phyloP scores from a whole-genome alignment of 306 rosid genomes.

The Castanea crenata region DNA sequence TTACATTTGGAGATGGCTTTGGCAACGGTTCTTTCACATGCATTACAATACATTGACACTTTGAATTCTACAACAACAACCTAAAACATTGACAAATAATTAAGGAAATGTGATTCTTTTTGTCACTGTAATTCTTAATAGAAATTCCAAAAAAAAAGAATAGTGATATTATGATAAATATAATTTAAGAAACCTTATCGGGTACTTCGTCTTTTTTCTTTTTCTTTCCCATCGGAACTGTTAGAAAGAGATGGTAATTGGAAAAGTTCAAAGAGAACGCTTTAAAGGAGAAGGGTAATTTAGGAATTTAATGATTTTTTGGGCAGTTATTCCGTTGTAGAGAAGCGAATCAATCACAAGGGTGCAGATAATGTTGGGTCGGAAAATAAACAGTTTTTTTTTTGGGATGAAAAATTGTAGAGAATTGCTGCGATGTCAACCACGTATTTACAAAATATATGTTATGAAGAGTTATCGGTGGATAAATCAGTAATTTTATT shows the following conservation, averaged over 20 bases:
- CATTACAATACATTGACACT: constrained; percentile 74
- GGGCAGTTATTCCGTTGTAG: neutral
- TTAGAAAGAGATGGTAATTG: neutral
- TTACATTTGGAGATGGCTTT: constrained; percentile 61
- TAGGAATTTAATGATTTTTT: neutral
- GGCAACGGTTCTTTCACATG: constrained; percentile 74
- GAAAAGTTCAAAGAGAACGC: neutral
- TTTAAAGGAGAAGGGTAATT: neutral
- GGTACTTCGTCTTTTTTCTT: constrained; percentile 27
- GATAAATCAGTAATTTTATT: too few species aligned
- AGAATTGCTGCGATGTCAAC: too few species aligned
- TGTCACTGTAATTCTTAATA: neutral
- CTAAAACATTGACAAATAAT: constrained; percentile 10
- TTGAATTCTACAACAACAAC: constrained; percentile 43
- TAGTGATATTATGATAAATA: neutral
- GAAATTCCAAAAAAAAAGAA: neutral
- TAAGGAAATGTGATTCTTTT: neutral
- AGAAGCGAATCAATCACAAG: neutral
- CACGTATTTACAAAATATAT: too few species aligned
- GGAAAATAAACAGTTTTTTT: neutral
- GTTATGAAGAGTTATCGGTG: too few species aligned
- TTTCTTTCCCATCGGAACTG: constrained; percentile 50
- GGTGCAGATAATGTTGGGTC: neutral
- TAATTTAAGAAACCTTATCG: constrained; percentile 22
- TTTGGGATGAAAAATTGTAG: too few species aligned